Evolutionary conservation across 208 protist species (phyloP), one percentile per base, ranked within the genome.

Genomic region (Trypanosoma rangeli): DNA sequence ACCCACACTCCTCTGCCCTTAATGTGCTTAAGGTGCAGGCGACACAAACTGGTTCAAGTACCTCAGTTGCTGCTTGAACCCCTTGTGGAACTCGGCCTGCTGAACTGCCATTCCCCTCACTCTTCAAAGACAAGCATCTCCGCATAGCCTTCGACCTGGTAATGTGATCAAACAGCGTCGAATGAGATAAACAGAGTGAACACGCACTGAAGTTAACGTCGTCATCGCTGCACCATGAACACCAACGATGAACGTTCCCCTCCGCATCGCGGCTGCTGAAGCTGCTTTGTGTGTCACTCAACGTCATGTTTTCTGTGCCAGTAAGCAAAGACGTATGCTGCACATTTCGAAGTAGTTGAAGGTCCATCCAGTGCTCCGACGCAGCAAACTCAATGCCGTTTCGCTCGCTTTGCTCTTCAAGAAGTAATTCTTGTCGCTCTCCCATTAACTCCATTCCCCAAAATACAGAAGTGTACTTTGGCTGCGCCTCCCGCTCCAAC

Each of bases 361-460:
- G 16, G 22, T 70, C 65, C 29, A 63, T 26, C 55, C 55, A 31
- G 8, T 55, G 55, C 18, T 42, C 54, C 65, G 44, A 15, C 56
- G 60, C 44, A 13, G 35, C 39, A 28, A 48, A 63, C 55, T 70
- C 65, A 13, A 70, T 54, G 22, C 28, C 53, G 26, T 53, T 44
- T 12, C 65, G 65, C 39, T 48, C 55, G 24, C 42, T 53, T 55
- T n/a, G 53, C 65, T 70, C 65, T 12, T 63, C 65, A 37, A 64
- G 55, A 7, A 63, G 20, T 5, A 70, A 8, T 28, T 55, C 55
- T 55, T 63, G 39, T 33, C 33, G 53, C 56, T 63, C 55, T 18
- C 44, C 29, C 56, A 63, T 62, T 4, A 16, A 70, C 24, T 63
- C 65, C 65, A 70, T 70, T 26, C 22, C 65, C 55, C 53, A 63